A percentile compares a stretch with the other conserved stretches of the same genome.
phyloP scores from a whole-genome alignment of 1,284 basidiomycete species.

The Austroboletus olivaceoglutinosus region DNA sequence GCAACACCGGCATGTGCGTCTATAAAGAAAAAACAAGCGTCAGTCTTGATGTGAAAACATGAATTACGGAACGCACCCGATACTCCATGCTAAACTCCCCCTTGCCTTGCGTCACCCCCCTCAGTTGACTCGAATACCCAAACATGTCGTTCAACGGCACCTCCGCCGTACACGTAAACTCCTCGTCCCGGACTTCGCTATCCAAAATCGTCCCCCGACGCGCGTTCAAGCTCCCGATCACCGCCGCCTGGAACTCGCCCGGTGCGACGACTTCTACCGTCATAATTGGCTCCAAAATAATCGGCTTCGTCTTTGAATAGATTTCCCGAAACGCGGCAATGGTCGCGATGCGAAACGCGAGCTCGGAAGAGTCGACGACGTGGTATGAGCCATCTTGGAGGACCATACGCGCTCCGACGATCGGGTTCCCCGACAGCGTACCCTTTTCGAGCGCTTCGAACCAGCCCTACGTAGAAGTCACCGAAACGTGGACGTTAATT shows the following conservation, averaged over 20 bases:
- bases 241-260: conserved; percentile 93
- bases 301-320: conserved; percentile 74
- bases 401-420: conserved; percentile 86
- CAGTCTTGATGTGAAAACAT: not conserved
- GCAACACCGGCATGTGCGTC: conserved; percentile 85
- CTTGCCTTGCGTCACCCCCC: conserved; percentile 95
- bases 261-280: conserved; percentile 97
- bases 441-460: conserved; percentile 94
- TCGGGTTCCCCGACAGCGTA: conserved; percentile 83
- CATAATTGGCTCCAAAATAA: conserved; percentile 98
- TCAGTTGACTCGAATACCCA: conserved; percentile 89
- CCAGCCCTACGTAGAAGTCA: conserved; percentile 75
- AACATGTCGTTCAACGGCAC: conserved; percentile 99
- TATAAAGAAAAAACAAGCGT: conserved; percentile 29
- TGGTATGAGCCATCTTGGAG: conserved; percentile 93
- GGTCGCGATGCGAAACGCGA: conserved; percentile 91
- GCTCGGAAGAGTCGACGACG: conserved; percentile 95
- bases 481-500: not conserved
- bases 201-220: conserved; percentile 94
- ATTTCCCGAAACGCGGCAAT: conserved; percentile 94
- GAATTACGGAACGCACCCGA: conserved; percentile 55
- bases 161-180: conserved; percentile 91
- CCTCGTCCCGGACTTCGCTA: conserved; percentile 95
- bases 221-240: conserved; percentile 94
- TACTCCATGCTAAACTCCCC: conserved; percentile 98